Evolutionary conservation across 352 stramenopile species (phyloP).

Genomic region (Pythium grandisporangium): DNA sequence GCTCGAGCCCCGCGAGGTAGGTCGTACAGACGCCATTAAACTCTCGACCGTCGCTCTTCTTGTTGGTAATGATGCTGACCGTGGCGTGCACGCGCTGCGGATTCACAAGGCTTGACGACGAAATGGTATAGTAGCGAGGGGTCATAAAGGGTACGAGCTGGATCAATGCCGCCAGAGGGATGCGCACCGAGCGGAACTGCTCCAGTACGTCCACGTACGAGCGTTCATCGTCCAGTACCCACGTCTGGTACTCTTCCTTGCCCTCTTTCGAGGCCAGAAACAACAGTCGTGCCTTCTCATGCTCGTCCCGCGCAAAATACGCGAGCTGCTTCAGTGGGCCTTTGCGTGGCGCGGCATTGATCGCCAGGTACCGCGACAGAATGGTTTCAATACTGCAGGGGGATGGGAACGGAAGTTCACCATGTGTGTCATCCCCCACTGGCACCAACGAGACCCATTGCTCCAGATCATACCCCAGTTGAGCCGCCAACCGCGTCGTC

Average conservation of each 20-base stretch:
- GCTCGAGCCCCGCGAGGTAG: conserved; percentile 76
- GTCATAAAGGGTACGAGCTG: conserved; percentile 90
- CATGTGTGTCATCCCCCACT: conserved; percentile 28
- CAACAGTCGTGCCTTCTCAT: conserved; percentile 45
- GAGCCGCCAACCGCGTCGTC: conserved; percentile 78
- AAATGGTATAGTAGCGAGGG: conserved; percentile 98
- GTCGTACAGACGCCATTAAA: conserved; percentile 94
- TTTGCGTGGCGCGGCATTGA: conserved; percentile 89
- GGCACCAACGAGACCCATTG: conserved; percentile 79
- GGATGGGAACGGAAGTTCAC: conserved; percentile 89
- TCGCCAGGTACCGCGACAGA: conserved; percentile 90
- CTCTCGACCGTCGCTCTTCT: conserved; percentile 60
- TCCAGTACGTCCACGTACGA: conserved; percentile 89
- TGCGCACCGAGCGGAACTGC: conserved; percentile 52
- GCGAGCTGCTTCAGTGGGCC: conserved; percentile 74
- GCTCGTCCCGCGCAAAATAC: conserved; percentile 51
- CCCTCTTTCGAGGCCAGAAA: conserved; percentile 77
- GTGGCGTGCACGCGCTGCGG: conserved; percentile 92
- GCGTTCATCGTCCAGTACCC: conserved; percentile 86
- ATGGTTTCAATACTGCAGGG: conserved; percentile 91
- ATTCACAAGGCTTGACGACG: conserved; percentile 89
- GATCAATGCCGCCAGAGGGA: conserved; percentile 80
- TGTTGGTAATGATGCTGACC: conserved; percentile 87
- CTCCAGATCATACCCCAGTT: conserved; percentile 88
- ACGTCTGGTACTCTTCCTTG: conserved; percentile 91